Evolutionary conservation across 257 asterid species (phyloP).

Genomic region (Craterostigma plantagineum): DNA sequence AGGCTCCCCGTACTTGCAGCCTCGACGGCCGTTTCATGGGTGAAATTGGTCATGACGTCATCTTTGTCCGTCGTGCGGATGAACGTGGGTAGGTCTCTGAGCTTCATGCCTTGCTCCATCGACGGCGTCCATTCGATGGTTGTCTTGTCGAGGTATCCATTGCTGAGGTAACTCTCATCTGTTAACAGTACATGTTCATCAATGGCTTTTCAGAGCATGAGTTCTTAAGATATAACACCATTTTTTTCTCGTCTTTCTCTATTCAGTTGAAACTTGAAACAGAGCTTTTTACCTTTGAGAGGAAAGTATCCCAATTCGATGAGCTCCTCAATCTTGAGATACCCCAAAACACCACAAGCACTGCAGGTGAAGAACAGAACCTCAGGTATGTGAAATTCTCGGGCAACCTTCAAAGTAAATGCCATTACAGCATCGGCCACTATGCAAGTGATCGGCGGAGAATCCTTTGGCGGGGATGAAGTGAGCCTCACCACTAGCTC

Average conservation of each 20-base stretch:
- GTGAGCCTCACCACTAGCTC: slow-evolving; percentile 18
- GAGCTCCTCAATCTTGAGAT: slow-evolving; percentile 10
- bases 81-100: slow-evolving; percentile 25
- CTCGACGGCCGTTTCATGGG: slow-evolving; percentile 11
- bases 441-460: slow-evolving; percentile 29
- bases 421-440: slow-evolving; percentile 24
- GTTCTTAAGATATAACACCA: neutral
- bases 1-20: slow-evolving; percentile 10
- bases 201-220: neutral
- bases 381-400: slow-evolving; percentile 25
- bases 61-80: slow-evolving; percentile 12
- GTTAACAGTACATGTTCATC: neutral
- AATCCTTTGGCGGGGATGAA: neutral
- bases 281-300: slow-evolving; percentile 20
- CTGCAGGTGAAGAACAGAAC: slow-evolving; percentile 19
- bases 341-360: slow-evolving; percentile 20
- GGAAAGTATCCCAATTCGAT: slow-evolving; percentile 17
- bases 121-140: slow-evolving; percentile 25
- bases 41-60: slow-evolving; percentile 23
- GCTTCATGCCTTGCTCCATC: slow-evolving; percentile 12
- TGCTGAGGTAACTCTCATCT: slow-evolving; percentile 24
- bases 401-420: slow-evolving; percentile 23
- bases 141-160: slow-evolving; percentile 25
- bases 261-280: neutral
- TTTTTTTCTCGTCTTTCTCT: neutral